phyloP scores from a whole-genome alignment of 805 yeast species.

The Candida nitratophila region DNA sequence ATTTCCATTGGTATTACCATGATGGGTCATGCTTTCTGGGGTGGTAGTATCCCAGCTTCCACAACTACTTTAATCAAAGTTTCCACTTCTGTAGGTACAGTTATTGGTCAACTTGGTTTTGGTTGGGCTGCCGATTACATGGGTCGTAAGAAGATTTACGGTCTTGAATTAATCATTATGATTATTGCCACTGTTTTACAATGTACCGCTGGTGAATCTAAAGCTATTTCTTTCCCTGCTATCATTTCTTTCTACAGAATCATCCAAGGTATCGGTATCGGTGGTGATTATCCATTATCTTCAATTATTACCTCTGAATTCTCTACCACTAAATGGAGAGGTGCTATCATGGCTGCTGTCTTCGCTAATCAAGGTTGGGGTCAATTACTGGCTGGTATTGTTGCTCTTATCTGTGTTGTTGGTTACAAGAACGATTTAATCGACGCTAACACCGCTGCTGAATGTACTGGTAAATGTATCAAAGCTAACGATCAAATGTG shows the following conservation, averaged over 20 bases:
- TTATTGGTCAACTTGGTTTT: constrained; percentile 81
- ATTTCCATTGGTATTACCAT: constrained; percentile 76
- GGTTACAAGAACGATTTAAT: constrained; percentile 64
- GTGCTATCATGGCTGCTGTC: constrained; percentile 95
- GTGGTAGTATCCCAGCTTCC: constrained; percentile 52
- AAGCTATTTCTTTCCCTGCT: constrained; percentile 69
- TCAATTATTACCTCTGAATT: constrained; percentile 92
- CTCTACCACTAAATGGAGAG: constrained; percentile 94
- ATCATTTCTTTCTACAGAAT: constrained; percentile 74
- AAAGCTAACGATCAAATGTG: constrained; percentile 89
- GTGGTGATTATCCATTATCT: constrained; percentile 94
- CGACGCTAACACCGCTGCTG: constrained; percentile 43
- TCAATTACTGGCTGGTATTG: constrained; percentile 81
- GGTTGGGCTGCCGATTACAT: constrained; percentile 75
- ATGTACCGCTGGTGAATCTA: constrained; percentile 63
- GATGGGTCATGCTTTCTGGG: constrained; percentile 75
- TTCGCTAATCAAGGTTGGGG: constrained; percentile 98
- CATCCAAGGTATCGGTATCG: constrained; percentile 91
- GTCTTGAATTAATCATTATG: constrained; percentile 79
- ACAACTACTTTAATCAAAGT: constrained; percentile 75
- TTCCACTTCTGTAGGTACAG: constrained; percentile 91
- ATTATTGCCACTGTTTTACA: constrained; percentile 74
- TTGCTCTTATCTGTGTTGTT: constrained; percentile 68
- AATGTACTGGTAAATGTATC: constrained; percentile 61
- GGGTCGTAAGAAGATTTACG: constrained; percentile 86